Percentiles rank a stretch among this genome's conserved stretches.
phyloP scores from a whole-genome alignment of 768 basidiomycete species.

The Asterophora lycoperdoides region DNA sequence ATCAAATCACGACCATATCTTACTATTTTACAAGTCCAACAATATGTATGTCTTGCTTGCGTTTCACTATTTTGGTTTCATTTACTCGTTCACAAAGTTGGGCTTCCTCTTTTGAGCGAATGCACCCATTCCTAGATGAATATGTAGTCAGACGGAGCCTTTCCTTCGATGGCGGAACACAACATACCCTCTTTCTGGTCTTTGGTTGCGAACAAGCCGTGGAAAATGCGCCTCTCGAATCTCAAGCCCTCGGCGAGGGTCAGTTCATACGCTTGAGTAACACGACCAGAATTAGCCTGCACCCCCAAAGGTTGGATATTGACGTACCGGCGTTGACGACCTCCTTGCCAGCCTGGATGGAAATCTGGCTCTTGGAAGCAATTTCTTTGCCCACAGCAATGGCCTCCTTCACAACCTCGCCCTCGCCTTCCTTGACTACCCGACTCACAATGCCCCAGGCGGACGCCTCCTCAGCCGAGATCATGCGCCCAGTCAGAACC shows the following conservation, averaged over 20 bases:
- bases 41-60: neutral
- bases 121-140: constrained; percentile 77
- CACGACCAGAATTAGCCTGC: constrained; percentile 2
- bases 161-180: constrained; percentile 3
- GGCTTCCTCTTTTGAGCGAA: constrained; percentile 93
- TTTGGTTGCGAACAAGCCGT: constrained; percentile 85
- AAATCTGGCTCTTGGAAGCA: constrained; percentile 76
- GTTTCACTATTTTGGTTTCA: neutral
- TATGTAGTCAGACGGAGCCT: neutral
- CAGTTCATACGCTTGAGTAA: constrained; percentile 68
- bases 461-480: constrained; percentile 79
- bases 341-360: constrained; percentile 87
- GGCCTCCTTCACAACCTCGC: constrained; percentile 83
- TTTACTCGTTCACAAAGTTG: constrained; percentile 57
- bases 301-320: neutral
- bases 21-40: neutral
- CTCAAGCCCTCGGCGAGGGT: constrained; percentile 77
- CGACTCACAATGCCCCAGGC: constrained; percentile 84
- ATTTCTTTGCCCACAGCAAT: constrained; percentile 75
- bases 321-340: constrained; percentile 80
- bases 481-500: constrained; percentile 79
- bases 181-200: constrained; percentile 91
- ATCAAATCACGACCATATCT: neutral
- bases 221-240: constrained; percentile 88
- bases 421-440: constrained; percentile 72